Conservation (phyloP, 2,329 filamentous ascomycete genomes). For the Taxawa tesnikishii region DNA sequence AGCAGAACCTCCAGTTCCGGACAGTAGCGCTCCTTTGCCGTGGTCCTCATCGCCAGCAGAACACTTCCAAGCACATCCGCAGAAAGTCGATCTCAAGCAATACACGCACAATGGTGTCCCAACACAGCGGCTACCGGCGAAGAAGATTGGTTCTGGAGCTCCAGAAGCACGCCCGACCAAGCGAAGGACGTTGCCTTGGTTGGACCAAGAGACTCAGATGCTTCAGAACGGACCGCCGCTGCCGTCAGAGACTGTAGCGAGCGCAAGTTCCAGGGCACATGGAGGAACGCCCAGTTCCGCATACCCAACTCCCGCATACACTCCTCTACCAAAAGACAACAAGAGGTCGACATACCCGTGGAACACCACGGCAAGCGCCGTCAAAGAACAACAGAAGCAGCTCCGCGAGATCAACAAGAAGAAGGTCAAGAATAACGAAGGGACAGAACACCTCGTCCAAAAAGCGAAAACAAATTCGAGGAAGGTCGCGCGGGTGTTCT, state of each 20-base stretch:
- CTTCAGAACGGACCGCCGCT: constrained; percentile 9
- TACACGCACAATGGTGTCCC: constrained; percentile 5
- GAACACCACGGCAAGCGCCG: constrained; percentile 61
- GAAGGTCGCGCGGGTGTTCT: constrained; percentile 46
- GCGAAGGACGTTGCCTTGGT: constrained; percentile 35
- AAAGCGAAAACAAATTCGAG: constrained; percentile 32
- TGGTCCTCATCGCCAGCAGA: constrained; percentile 49
- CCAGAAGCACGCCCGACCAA: constrained; percentile 34
- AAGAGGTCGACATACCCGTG: constrained; percentile 40
- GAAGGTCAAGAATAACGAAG: constrained; percentile 31
- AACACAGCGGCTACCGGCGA: background rate
- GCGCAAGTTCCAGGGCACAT: constrained; percentile 1
- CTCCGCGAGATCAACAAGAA: constrained; percentile 52
- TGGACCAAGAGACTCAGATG: constrained; percentile 13
- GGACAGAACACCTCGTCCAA: constrained; percentile 34
- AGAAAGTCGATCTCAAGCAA: constrained; percentile 8
- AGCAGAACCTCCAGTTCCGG: constrained; percentile 14
- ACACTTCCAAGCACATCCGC: constrained; percentile 23
- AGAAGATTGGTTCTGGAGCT: too few species aligned
- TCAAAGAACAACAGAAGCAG: constrained; percentile 68
- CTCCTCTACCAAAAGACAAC: constrained; percentile 31
- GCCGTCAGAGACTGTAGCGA: constrained; percentile 11
- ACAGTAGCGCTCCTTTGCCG: constrained; percentile 47
- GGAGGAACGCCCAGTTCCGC: background rate
- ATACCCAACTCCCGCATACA: constrained; percentile 18